A percentile compares a stretch with the other conserved stretches of the same genome.
Evolutionary conservation across 257 asterid species (phyloP).

Genomic region (Solanum tacnaense): DNA sequence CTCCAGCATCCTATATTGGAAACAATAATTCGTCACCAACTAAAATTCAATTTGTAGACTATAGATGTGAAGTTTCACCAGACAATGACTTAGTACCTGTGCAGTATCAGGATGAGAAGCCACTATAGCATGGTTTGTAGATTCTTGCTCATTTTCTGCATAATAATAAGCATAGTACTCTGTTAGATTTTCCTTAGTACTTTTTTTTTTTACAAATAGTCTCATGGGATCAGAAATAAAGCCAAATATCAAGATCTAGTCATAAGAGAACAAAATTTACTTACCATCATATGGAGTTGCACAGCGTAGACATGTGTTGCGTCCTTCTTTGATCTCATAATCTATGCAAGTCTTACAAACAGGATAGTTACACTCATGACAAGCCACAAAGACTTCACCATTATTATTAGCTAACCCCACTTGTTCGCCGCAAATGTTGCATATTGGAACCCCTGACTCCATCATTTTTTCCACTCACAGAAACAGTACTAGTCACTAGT

Average conservation of each 20-base stretch:
- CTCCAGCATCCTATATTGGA: conserved; percentile 52
- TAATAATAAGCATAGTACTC: background rate
- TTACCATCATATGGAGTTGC: conserved; percentile 56
- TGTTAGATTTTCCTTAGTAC: background rate
- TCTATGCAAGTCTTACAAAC: conserved; percentile 64
- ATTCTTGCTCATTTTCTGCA: conserved; percentile 21
- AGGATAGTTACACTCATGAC: conserved; percentile 68
- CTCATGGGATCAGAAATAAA: background rate
- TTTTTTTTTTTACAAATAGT: background rate
- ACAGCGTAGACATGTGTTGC: conserved; percentile 56
- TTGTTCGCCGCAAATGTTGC: conserved; percentile 73
- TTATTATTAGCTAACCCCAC: conserved; percentile 31
- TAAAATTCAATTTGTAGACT: background rate
- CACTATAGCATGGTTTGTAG: conserved; percentile 22
- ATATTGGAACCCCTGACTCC: conserved; percentile 69
- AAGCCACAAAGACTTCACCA: conserved; percentile 69
- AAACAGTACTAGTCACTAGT: background rate
- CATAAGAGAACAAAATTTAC: background rate
- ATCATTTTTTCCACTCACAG: conserved; percentile 40
- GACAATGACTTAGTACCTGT: conserved; percentile 21
- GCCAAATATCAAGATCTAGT: background rate
- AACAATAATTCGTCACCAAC: background rate
- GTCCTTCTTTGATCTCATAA: conserved; percentile 65
- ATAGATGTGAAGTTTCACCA: background rate
- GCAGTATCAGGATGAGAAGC: conserved; percentile 26